Evolutionary conservation across 2,329 filamentous ascomycete genomes (phyloP).

Genomic region (Aspergillus sp.): DNA sequence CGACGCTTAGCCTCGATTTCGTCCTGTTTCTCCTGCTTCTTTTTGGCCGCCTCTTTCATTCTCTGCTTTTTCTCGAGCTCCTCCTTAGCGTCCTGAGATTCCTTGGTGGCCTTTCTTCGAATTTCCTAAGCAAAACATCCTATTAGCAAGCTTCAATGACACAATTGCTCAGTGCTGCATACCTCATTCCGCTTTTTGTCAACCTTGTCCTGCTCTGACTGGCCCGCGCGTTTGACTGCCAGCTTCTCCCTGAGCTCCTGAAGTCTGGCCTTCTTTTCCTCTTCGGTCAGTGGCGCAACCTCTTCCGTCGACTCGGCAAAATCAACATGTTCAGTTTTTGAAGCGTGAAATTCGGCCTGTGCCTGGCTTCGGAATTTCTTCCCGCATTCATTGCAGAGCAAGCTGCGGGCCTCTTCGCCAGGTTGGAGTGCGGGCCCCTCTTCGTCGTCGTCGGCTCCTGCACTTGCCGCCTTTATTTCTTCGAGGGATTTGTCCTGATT

Average conservation of each 20-base stretch:
- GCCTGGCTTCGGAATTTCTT: conserved; percentile 83
- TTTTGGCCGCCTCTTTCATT: conserved; percentile 83
- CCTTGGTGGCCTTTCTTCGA: conserved; percentile 83
- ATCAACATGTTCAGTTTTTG: conserved; percentile 86
- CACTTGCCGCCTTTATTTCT: conserved; percentile 64
- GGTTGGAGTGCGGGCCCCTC: conserved; percentile 67
- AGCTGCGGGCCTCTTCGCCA: conserved; percentile 71
- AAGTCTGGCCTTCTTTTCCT: conserved; percentile 81
- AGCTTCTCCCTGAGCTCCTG: conserved; percentile 71
- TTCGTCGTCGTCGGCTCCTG: conserved; percentile 54
- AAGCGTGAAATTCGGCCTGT: conserved; percentile 85
- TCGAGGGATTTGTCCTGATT: conserved; percentile 87
- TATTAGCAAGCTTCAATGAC: conserved; percentile 3
- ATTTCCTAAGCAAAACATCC: conserved; percentile 51
- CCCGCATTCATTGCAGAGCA: conserved; percentile 92
- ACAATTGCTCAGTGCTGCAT: conserved; percentile 14
- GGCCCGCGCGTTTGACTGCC: conserved; percentile 67
- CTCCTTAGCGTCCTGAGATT: conserved; percentile 86
- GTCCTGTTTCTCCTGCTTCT: conserved; percentile 82
- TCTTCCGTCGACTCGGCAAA: conserved; percentile 94
- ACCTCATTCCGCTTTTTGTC: conserved; percentile 85
- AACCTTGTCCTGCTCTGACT: conserved; percentile 72
- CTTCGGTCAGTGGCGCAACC: conserved; percentile 84
- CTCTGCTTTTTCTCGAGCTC: conserved; percentile 84
- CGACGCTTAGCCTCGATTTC: conserved; percentile 83